Evolutionary conservation across 768 basidiomycete genomes (phyloP).

Genomic region (Phaffia australis): DNA sequence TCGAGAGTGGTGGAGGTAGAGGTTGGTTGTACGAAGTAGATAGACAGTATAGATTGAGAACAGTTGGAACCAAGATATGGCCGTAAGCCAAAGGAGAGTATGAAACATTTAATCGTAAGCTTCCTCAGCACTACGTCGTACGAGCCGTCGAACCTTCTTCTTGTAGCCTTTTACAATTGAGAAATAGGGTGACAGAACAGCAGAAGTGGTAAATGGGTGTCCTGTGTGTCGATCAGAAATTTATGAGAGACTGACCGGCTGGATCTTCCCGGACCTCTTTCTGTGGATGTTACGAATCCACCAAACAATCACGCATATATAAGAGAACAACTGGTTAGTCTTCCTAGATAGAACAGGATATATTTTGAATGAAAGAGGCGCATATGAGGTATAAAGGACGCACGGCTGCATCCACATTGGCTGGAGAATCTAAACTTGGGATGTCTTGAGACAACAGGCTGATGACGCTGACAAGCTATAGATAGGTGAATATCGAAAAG

Average conservation of each 20-base stretch:
- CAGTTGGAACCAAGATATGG: not conserved
- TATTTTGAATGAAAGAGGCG: too few relatives aligned
- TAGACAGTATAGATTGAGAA: not conserved
- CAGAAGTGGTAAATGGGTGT: not conserved
- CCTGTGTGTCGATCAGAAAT: not conserved
- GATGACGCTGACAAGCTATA: conserved; percentile 86
- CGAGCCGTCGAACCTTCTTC: conserved; percentile 78
- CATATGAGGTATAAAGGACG: conserved; percentile 17
- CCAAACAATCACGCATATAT: too few relatives aligned
- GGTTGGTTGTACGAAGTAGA: not conserved
- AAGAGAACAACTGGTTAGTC: too few relatives aligned
- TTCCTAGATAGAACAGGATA: too few relatives aligned
- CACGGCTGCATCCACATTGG: conserved; percentile 84
- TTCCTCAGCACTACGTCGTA: conserved; percentile 16
- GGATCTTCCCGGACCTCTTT: conserved; percentile 36
- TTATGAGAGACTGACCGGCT: conserved; percentile 26
- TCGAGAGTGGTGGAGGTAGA: not conserved
- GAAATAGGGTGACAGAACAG: not conserved
- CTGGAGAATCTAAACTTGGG: conserved; percentile 85
- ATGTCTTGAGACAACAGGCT: conserved; percentile 84
- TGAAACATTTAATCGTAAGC: conserved; percentile 13
- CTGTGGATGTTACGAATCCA: not conserved
- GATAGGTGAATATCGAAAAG: not conserved
- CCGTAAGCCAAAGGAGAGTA: not conserved
- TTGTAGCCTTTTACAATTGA: conserved; percentile 52